These are phyloP conservation scores for Annulohypoxylon stygium DNA, from an alignment of 495 filamentous ascomycete genomes.

Conservation along the genomic window DNA sequence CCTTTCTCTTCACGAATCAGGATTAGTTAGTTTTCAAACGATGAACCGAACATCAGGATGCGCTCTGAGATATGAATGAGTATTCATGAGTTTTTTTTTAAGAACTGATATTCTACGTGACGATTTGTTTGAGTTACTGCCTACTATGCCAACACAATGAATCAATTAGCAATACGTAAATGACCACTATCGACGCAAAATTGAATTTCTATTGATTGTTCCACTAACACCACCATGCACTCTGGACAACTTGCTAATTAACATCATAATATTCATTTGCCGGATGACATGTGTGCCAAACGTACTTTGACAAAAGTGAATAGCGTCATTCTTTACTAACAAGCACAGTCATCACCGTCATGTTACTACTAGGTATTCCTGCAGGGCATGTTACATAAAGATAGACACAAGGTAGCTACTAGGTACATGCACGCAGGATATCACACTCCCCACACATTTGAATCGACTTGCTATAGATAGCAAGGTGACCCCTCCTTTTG, in stretches of 20 bases:
- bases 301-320: neutral
- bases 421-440: neutral
- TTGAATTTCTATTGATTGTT: constrained; percentile 11
- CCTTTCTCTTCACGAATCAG: constrained; percentile 30
- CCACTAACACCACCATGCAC: too few relatives aligned
- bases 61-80: constrained; percentile 14
- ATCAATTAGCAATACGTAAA: neutral
- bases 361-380: constrained; percentile 15
- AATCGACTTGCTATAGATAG: constrained; percentile 12
- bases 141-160: neutral
- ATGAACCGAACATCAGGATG: constrained; percentile 26
- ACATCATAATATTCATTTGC: constrained; percentile 21
- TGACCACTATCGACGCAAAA: neutral
- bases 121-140: neutral
- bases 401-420: neutral
- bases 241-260: constrained; percentile 15
- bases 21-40: constrained; percentile 29
- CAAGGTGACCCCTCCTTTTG: constrained; percentile 20
- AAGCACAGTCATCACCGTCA: neutral
- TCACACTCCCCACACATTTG: constrained; percentile 22
- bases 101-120: neutral
- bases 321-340: constrained; percentile 2
- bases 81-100: constrained; percentile 5
- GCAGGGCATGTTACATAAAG: constrained; percentile 35
- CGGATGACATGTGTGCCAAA: constrained; percentile 6